phyloP scores from a whole-genome alignment of 2,329 filamentous ascomycete species.

The Corniculantispora saksenae region DNA sequence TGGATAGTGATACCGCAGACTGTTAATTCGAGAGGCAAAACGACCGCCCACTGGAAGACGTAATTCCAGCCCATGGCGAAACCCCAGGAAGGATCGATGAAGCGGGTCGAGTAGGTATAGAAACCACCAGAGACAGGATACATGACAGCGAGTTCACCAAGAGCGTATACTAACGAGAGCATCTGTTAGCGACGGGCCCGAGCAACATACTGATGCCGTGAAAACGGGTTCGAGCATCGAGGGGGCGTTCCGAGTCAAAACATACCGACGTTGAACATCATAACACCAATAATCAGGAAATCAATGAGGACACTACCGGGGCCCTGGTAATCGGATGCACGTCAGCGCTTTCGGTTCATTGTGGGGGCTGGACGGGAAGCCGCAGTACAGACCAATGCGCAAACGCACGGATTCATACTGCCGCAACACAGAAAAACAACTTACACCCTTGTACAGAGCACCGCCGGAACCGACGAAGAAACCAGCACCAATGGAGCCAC shows the following conservation, averaged over 20 bases:
- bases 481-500: conserved; percentile 62
- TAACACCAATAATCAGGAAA: conserved; percentile 58
- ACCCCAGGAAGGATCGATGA: conserved; percentile 62
- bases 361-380: background rate
- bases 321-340: conserved; percentile 27
- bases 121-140: conserved; percentile 65
- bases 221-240: background rate
- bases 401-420: background rate
- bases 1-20: conserved; percentile 52
- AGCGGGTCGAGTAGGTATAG: conserved; percentile 62
- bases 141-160: conserved; percentile 63
- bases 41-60: conserved; percentile 52
- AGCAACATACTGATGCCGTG: background rate
- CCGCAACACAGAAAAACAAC: conserved; percentile 23
- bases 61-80: conserved; percentile 55
- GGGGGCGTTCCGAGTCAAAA: conserved; percentile 7
- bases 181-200: background rate
- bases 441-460: conserved; percentile 53
- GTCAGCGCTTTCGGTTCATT: conserved; percentile 4
- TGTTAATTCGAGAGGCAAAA: conserved; percentile 52
- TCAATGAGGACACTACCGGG: conserved; percentile 48
- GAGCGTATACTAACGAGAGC: conserved; percentile 49
- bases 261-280: conserved; percentile 58
- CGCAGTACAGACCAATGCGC: conserved; percentile 5
- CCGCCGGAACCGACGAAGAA: conserved; percentile 63